Evolutionary conservation across 768 basidiomycete genomes (phyloP), one percentile per base, ranked within the genome.

Genomic region (Xerocomus potaroensis): DNA sequence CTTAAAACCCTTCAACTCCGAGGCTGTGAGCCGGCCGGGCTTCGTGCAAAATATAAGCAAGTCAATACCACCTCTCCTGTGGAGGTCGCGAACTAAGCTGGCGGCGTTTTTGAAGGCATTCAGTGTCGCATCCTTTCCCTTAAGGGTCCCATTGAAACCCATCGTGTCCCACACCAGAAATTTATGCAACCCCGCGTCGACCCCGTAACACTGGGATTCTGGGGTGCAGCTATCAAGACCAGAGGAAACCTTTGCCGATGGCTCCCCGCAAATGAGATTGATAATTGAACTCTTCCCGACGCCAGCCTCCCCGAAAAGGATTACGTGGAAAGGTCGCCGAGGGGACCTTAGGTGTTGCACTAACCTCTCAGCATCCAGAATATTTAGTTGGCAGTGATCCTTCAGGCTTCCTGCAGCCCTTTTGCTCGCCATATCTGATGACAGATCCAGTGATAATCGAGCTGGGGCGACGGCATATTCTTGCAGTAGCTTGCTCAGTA

Each of bases 281-380:
- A 74, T 50, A 35, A 74, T 47, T 0, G 70, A 69, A 43, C 70
- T 70, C 48, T 76, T 75, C 35, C 68, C 67, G n/a, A 38, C 49
- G 23, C 73, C 72, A 0, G 66, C 53, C 37, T 72, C 70, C 6
- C 73, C 73, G 34, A 75, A 74, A 14, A 74, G 33, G 36, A 74
- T 53, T 5, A 64, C 52, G 30, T 66, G 69, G 38, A 57, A 50
- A 34, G 49, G 50, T n/a, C 52, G 56, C 31, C 30, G 39, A 7
- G 50, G 48, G 1, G 12, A 41, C 23, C 16, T 50, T 32, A 62
- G 55, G 11, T 33, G 53, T 30, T 45, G 41, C 26, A 53, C 44
- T 21, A 62, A 26, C 16, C 7, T 30, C 6, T 12, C 15, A 16
- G 61, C 61, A 9, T 61, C 46, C 4, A 22, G 3, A 15, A 34